Evolutionary conservation across 352 stramenopile species (phyloP).

Genomic region (Pythium oligandrum): DNA sequence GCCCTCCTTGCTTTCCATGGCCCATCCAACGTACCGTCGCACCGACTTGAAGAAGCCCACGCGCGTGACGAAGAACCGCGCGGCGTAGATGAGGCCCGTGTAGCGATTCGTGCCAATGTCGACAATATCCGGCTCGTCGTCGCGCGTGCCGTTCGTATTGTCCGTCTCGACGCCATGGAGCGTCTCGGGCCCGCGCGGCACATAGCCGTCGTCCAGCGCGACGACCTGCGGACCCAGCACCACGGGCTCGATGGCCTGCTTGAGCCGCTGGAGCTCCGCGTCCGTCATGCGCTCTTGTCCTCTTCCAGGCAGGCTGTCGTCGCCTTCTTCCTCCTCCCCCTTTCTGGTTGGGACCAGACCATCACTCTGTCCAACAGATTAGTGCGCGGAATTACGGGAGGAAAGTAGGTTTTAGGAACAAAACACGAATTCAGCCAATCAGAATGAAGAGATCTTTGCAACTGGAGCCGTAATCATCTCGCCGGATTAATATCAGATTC

Average conservation of each 20-base stretch:
- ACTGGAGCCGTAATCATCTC: too few species aligned
- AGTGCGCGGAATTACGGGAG: too few species aligned
- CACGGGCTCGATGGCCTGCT: slow-evolving; percentile 46
- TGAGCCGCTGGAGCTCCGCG: slow-evolving; percentile 62
- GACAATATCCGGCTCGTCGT: slow-evolving; percentile 38
- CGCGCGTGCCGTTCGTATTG: slow-evolving; percentile 11
- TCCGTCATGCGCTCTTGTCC: slow-evolving; percentile 8
- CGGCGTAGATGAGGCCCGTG: slow-evolving; percentile 77
- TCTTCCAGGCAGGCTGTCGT: not conserved
- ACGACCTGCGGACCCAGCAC: slow-evolving; percentile 50
- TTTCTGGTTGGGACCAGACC: too few species aligned
- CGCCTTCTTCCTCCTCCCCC: not conserved
- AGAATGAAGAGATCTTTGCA: too few species aligned
- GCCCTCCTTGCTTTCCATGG: not conserved
- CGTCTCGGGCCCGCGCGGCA: slow-evolving; percentile 66
- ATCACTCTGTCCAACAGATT: too few species aligned
- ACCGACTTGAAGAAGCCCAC: slow-evolving; percentile 76
- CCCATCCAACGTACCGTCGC: slow-evolving; percentile 31
- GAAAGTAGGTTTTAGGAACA: too few species aligned
- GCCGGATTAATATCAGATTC: too few species aligned
- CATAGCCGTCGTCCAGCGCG: slow-evolving; percentile 54
- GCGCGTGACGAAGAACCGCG: slow-evolving; percentile 82
- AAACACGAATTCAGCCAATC: too few species aligned
- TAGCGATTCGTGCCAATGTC: slow-evolving; percentile 63
- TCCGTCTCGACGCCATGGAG: slow-evolving; percentile 50